phyloP scores from a whole-genome alignment of 2,329 filamentous ascomycete genomes.

The Clarireedia homoeocarpa region DNA sequence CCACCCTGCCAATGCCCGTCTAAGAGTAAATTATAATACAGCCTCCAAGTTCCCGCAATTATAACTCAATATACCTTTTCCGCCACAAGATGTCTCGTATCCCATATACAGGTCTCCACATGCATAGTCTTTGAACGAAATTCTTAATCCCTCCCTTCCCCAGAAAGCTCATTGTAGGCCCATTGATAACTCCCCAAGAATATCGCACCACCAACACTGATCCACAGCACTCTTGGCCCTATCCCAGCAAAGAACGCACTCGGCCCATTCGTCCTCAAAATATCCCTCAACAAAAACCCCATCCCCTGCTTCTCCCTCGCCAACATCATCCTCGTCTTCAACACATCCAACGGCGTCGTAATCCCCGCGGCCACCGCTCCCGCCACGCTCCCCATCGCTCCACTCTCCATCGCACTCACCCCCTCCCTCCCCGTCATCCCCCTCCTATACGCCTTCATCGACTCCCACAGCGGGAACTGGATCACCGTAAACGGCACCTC shows the following conservation, averaged over 20 bases:
- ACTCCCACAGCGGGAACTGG: conserved; percentile 96
- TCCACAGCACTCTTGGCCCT: conserved; percentile 86
- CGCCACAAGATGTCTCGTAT: too few species aligned
- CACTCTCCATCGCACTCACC: conserved; percentile 70
- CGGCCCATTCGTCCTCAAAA: conserved; percentile 56
- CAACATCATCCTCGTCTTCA: conserved; percentile 96
- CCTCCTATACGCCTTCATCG: conserved; percentile 67
- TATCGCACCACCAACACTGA: conserved; percentile 86
- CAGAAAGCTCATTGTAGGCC: conserved; percentile 62
- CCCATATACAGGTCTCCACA: too few species aligned
- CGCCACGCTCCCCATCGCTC: conserved; percentile 72
- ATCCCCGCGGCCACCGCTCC: conserved; percentile 79
- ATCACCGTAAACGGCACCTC: conserved; percentile 97
- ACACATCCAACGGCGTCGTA: conserved; percentile 89
- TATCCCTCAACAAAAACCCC: conserved; percentile 50
- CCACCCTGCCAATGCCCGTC: too few species aligned
- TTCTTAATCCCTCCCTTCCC: conserved; percentile 6
- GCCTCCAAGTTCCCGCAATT: too few species aligned
- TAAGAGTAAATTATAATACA: too few species aligned
- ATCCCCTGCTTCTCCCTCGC: conserved; percentile 59
- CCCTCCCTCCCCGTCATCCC: conserved; percentile 34
- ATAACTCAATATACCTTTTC: too few species aligned
- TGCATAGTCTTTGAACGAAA: too few species aligned
- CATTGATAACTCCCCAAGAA: conserved; percentile 93
- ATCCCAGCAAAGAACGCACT: conserved; percentile 67